A percentile compares a stretch with the other conserved stretches of the same genome.
Conservation (phyloP, 1,284 basidiomycete species). For the Cerrena zonata region DNA sequence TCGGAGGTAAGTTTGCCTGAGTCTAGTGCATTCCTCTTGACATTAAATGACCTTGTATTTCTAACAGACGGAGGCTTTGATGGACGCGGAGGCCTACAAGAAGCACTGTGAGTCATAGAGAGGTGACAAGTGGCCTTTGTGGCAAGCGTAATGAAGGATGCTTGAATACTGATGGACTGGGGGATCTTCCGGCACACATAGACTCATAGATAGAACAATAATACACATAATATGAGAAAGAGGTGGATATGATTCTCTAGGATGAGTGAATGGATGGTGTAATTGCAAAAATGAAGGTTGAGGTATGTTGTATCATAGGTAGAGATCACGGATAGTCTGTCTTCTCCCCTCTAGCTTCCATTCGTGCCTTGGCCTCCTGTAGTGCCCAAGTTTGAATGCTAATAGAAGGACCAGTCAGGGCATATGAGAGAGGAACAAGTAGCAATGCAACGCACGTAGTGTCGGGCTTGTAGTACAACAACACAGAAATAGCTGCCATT, state of each 20-base stretch:
- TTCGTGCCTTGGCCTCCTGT: slow-evolving; percentile 79
- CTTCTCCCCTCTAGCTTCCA: slow-evolving; percentile 84
- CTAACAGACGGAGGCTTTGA: slow-evolving; percentile 63
- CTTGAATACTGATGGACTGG: too few species aligned
- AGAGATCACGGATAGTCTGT: slow-evolving; percentile 56
- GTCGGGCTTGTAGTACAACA: slow-evolving; percentile 92
- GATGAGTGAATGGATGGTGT: too few species aligned
- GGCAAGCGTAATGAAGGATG: too few species aligned
- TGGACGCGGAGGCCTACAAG: slow-evolving; percentile 78
- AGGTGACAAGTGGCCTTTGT: background rate
- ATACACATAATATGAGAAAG: too few species aligned
- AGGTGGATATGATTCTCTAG: too few species aligned
- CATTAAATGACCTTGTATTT: background rate
- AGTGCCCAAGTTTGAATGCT: slow-evolving; percentile 89
- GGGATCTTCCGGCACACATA: too few species aligned
- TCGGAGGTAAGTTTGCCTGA: slow-evolving; percentile 56
- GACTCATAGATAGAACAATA: too few species aligned
- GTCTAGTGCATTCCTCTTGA: slow-evolving; percentile 1
- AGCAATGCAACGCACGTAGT: slow-evolving; percentile 65
- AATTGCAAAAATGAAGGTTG: too few species aligned
- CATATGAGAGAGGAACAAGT: background rate
- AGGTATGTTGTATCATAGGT: too few species aligned
- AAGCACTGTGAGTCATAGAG: slow-evolving; percentile 49
- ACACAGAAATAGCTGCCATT: slow-evolving; percentile 71
- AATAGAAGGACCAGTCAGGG: too few species aligned